Base-by-base conservation (phyloP, 805 yeast genomes). In the Myxozyma geophila region DNA sequence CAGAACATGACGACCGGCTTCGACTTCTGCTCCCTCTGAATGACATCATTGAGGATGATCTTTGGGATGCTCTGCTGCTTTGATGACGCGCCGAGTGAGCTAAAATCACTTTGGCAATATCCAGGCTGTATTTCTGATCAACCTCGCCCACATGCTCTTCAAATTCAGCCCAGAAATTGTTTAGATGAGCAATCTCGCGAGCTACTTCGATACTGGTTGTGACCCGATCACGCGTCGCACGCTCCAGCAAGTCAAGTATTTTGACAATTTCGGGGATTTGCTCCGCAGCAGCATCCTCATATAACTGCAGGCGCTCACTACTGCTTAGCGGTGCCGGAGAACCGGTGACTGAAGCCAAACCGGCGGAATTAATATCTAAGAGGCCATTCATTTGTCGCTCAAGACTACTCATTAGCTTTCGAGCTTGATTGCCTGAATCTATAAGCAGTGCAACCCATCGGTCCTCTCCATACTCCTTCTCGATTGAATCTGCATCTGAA, bases 381-480 rank as follows among this genome's bases (percentile, higher is more conserved):
- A 64, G 36, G 6, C 23, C n/a, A 47, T 39, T 46, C 57, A 64
- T 52, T 15, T 39, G 37, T 12, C 48, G 50, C 43, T 64, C 64
- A 8, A 58, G 21, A 13, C 39, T 28, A 13, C 57, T 44, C 61
- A 64, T 64, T 40, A 60, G 39, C 19, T 59, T 55, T 12, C 64
- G 53, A 12, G 61, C 56, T 54, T 60, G 52, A 9, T 60, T 49
- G 12, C 55, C 54, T 2, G 63, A 60, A 15, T 58, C 60, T 1
- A 28, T 21, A n/a, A 60, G 53, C 40, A 59, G 23, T 3, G 54
- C 55, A 33, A 49, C 36, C 68, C 68, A 65, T 21, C 66, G 39
- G 5, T 64, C 62, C 51, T 66, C 69, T 10, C 69, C 69, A 43
- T 64, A 49, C 44, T 54, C 53, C n/a, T 28, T 23, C 33, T 19